Percentiles rank a stretch among this genome's conserved stretches.
phyloP scores from a whole-genome alignment of 805 yeast genomes.

The Starmerella bombicola region DNA sequence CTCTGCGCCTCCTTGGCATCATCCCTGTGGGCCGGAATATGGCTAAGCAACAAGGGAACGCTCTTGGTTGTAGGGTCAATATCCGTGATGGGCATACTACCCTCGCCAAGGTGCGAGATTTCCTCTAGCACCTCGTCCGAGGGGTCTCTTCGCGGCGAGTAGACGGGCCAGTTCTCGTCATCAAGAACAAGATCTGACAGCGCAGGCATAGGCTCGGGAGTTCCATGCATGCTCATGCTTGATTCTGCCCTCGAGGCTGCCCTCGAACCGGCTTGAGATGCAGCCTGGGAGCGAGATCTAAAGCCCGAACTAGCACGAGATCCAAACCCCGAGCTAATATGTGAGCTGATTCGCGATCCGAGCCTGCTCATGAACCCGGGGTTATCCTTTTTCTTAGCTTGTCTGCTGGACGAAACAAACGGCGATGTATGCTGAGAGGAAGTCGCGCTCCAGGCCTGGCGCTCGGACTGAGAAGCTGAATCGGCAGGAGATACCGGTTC shows the following conservation, averaged over 20 bases:
- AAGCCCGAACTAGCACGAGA: conserved; percentile 2
- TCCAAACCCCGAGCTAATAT: conserved; percentile 10
- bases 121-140: conserved; percentile 4
- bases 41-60: neutral
- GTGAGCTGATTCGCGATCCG: conserved; percentile 12
- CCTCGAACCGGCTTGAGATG: conserved; percentile 4
- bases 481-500: neutral
- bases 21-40: neutral
- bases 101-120: conserved; percentile 2
- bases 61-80: conserved; percentile 5
- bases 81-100: conserved; percentile 8
- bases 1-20: conserved; percentile 6
- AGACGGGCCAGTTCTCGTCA: conserved; percentile 16
- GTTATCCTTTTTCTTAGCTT: neutral
- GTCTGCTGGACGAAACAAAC: conserved; percentile 2
- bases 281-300: too few species aligned
- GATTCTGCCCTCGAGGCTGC: neutral
- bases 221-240: neutral
- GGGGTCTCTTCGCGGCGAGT: conserved; percentile 13
- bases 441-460: neutral
- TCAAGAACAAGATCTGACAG: conserved; percentile 2
- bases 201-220: conserved; percentile 1
- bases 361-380: conserved; percentile 14
- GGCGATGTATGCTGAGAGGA: neutral
- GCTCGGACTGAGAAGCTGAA: neutral